Evolutionary conservation across 805 yeast genomes (phyloP).

Genomic region (Metschnikowia noctiluminum): DNA sequence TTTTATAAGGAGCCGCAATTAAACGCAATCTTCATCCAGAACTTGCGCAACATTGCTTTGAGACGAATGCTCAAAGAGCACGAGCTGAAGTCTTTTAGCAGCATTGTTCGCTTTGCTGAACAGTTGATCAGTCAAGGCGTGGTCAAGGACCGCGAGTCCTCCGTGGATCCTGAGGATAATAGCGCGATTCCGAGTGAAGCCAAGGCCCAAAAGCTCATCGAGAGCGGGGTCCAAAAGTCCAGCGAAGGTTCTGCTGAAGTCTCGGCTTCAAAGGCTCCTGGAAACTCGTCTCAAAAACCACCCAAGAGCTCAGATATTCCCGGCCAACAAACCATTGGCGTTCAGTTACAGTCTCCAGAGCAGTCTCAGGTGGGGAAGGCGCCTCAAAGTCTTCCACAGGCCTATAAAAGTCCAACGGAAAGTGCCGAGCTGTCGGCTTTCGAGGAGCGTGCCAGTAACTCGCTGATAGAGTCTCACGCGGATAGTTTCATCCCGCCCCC

Average conservation of each 20-base stretch:
- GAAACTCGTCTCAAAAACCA: no score
- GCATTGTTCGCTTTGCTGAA: background rate
- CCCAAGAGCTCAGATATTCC: no score
- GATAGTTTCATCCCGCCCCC: background rate
- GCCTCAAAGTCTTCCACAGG: background rate
- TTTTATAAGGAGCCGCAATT: conserved; percentile 1
- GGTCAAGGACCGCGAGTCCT: conserved; percentile 2
- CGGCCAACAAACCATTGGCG: background rate
- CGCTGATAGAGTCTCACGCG: background rate
- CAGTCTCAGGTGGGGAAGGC: background rate
- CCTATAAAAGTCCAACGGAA: background rate
- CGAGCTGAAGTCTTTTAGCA: background rate
- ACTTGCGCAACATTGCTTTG: conserved; percentile 3
- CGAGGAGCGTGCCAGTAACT: background rate
- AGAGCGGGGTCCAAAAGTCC: background rate
- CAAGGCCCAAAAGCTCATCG: background rate
- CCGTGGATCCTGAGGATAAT: background rate
- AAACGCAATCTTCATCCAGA: background rate
- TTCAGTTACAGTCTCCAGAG: background rate
- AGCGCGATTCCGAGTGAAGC: background rate
- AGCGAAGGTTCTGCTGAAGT: background rate
- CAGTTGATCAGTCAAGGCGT: conserved; percentile 1
- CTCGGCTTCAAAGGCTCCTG: no score
- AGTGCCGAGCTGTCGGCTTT: background rate
- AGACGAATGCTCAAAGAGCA: conserved; percentile 1